Percentiles rank a stretch among this genome's conserved stretches.
Conservation (phyloP, 1,284 basidiomycete species). For the Sparassis latifolia region DNA sequence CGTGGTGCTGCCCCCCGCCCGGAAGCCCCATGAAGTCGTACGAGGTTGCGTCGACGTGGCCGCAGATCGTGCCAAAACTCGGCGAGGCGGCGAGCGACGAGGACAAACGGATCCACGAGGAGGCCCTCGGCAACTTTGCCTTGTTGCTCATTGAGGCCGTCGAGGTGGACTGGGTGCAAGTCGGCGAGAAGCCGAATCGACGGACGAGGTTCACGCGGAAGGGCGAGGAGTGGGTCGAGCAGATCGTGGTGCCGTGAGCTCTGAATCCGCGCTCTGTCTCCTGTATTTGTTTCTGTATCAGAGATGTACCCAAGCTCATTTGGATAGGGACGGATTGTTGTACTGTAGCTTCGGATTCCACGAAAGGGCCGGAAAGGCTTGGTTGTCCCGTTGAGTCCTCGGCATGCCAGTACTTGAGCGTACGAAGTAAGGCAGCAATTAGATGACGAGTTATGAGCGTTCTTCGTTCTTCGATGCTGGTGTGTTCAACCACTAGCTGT, state of each 20-base stretch:
- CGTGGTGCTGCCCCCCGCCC: constrained; percentile 55
- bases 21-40: constrained; percentile 42
- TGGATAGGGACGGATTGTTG: too few species aligned
- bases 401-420: too few species aligned
- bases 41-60: constrained; percentile 54
- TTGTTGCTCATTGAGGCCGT: constrained; percentile 57
- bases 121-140: constrained; percentile 54
- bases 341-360: too few species aligned
- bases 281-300: too few species aligned
- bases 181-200: constrained; percentile 49
- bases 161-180: constrained; percentile 56
- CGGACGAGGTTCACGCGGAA: constrained; percentile 45
- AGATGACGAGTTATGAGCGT: too few species aligned
- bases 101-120: constrained; percentile 37
- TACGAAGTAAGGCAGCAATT: too few species aligned
- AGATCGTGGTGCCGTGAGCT: constrained; percentile 46
- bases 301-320: too few species aligned
- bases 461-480: too few species aligned
- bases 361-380: too few species aligned
- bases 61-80: constrained; percentile 31
- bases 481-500: too few species aligned
- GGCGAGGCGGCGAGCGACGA: constrained; percentile 36
- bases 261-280: too few species aligned
- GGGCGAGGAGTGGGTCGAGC: constrained; percentile 42
- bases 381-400: too few species aligned